These are phyloP conservation scores for Schizosaccharomyces cryophilus DNA, from an alignment of 805 yeast species.

Conservation along the genomic window DNA sequence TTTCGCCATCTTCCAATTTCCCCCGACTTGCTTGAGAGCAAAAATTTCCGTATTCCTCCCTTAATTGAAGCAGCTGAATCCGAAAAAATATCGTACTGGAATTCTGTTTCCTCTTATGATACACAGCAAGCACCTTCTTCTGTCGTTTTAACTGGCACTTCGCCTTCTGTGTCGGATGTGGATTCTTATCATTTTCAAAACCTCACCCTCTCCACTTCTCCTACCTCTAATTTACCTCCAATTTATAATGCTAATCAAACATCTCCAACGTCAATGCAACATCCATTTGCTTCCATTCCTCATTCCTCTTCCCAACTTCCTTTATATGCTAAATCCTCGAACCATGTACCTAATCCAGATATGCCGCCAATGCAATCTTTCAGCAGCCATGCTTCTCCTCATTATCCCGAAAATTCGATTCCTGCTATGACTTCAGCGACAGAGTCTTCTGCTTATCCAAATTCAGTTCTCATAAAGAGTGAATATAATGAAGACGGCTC, in stretches of 20 bases:
- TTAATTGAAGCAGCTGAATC: constrained; percentile 6
- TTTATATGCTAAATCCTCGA: too few relatives aligned
- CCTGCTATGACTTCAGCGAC: too few relatives aligned
- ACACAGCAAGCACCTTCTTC: background rate
- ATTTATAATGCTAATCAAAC: background rate
- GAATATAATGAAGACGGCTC: too few relatives aligned
- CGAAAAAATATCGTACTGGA: background rate
- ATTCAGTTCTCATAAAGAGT: too few relatives aligned
- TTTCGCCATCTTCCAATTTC: constrained; percentile 24
- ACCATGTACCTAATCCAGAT: too few relatives aligned
- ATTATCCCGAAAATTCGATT: too few relatives aligned
- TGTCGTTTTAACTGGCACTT: background rate
- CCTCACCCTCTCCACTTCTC: background rate
- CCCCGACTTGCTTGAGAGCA: constrained; percentile 15
- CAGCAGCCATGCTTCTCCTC: too few relatives aligned
- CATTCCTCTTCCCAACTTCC: too few relatives aligned
- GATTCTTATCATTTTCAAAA: constrained; percentile 6
- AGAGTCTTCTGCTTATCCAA: too few relatives aligned
- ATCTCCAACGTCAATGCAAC: too few relatives aligned
- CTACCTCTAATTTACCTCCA: background rate
- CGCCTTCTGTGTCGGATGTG: background rate
- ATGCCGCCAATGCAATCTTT: too few relatives aligned
- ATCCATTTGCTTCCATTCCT: too few relatives aligned
- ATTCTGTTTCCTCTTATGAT: background rate
- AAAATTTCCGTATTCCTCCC: constrained; percentile 15